These are phyloP conservation scores for Caryopteris hybrid DNA, from an alignment of 305 asterid species.

Conservation along the genomic window DNA sequence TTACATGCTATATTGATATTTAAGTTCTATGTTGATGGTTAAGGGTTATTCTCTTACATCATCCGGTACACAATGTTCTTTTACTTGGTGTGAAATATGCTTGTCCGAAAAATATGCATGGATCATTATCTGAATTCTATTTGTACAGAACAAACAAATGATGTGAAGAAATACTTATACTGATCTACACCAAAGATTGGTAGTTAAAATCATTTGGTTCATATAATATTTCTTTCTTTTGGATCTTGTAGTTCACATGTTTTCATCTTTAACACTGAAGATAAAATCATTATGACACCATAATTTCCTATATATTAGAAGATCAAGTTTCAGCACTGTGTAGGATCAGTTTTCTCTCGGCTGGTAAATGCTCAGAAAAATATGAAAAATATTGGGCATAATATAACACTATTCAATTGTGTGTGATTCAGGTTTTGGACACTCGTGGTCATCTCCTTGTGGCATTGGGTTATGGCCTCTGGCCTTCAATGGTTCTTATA, in stretches of 20 bases:
- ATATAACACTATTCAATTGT: background rate
- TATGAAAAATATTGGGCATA: too few relatives aligned
- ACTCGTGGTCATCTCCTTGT: conserved; percentile 58
- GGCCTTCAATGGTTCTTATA: conserved; percentile 67
- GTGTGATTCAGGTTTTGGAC: conserved; percentile 45
- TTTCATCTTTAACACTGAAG: background rate
- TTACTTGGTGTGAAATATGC: background rate
- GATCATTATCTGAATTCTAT: background rate
- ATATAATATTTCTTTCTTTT: background rate
- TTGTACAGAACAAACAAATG: background rate
- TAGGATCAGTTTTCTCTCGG: background rate
- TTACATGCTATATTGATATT: background rate
- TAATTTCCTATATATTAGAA: background rate
- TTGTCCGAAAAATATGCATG: background rate
- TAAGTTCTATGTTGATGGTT: background rate
- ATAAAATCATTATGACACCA: background rate
- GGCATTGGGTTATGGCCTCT: conserved; percentile 59
- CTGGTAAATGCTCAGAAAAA: background rate
- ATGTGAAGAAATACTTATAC: background rate
- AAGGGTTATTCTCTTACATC: background rate
- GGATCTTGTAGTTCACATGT: background rate
- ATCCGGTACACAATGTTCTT: background rate
- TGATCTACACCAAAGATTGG: background rate
- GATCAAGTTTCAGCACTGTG: background rate
- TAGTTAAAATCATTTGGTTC: conserved; percentile 7